Base-by-base conservation (phyloP, 108 stramenopile species). In the Skeletonema costatum region DNA sequence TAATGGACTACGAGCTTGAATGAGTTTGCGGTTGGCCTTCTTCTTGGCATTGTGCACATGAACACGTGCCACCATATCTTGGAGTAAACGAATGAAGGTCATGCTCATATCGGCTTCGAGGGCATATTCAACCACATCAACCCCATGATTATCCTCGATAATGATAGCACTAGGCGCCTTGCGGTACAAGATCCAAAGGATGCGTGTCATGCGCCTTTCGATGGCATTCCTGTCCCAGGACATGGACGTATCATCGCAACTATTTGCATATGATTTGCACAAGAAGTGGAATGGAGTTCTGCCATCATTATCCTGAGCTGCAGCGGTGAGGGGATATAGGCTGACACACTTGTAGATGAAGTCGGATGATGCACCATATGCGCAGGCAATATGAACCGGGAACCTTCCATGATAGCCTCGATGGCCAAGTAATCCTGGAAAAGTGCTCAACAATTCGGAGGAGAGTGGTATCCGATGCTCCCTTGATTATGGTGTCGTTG, bases 111-210 rank as follows among this genome's bases (percentile, higher is more conserved):
- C 66, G 17, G 68, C 29, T 35, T 77, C 76, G 5, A 77, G 50
- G 6, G 76, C 76, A 41, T 77, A 77, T 62, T 77, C 76, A 21
- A 76, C 68, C 11, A 48, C 67, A 36, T 60, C 60, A 5, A 70
- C 48, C 11, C 76, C 76, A 12, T 13, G 2, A 25, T 36, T 64
- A 36, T 77, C 76, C 60, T 77, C 76, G 13, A 29, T 38, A 25
- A 64, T 39, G 50, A 77, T 56, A 3, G 76, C 50, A 0, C 16
- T 48, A 7, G 76, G 76, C 36, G 68, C 76, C 59, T 68, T 67
- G 19, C 75, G 75, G 25, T 53, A 75, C 3, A 75, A 30, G 17
- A 75, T 33, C 75, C 75, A 68, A 13, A 75, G 35, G 64, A 70
- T 70, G 42, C 69, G 46, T 53, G 48, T 36, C 68, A 77, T 69